Base-by-base conservation (phyloP, 345 rosid genomes). In the Jatropha curcas region DNA sequence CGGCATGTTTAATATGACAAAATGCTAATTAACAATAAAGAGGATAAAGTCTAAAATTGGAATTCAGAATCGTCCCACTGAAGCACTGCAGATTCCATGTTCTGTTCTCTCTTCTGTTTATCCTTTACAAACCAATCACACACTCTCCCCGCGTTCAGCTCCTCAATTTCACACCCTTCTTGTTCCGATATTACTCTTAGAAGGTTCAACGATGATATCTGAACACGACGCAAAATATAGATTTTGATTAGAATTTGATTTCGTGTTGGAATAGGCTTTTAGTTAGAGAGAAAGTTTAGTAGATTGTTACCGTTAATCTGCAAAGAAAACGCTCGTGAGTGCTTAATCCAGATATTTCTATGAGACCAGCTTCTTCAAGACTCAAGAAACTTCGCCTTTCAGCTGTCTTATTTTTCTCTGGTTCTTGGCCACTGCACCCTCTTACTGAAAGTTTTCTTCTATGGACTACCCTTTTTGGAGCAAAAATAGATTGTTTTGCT, bases 51-150 rank as follows among this genome's bases (percentile, higher is more conserved):
- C 79, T 79, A 88, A 73, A 87, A 41, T 35, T 71, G 93, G 72
- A 85, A 79, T 27, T 90, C 96, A 7, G 93, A 83, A 55, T 92
- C 92, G 79, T 95, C 96, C 99, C 99, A 95, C 71, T 89, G 97
- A 39, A 92, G 98, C 10, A 92, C 93, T 7, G 98, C 94, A 61
- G 94, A 86, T 1, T 85, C 91, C 0, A 79, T 60, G 14, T 71
- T 84, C 68, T 92, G 96, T 60, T 95, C 94, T 67, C 94, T 84
- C 80, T 86, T 95, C 3, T 85, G 75, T 84, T 85, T 94, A 67
- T 94, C 98, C 34, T 94, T 88, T 7, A 89, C 31, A 68, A 94
- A 92, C 98, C 98, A 94, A 65, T 94, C 98, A 6, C 98, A 89
- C 43, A 89, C 34, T 65, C 79, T 90, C 31, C 94, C 98, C 11